A percentile compares a stretch with the other conserved stretches of the same genome.
Evolutionary conservation across 2,329 filamentous ascomycete species (phyloP).

Genomic region (Cladophialophora yegresii): DNA sequence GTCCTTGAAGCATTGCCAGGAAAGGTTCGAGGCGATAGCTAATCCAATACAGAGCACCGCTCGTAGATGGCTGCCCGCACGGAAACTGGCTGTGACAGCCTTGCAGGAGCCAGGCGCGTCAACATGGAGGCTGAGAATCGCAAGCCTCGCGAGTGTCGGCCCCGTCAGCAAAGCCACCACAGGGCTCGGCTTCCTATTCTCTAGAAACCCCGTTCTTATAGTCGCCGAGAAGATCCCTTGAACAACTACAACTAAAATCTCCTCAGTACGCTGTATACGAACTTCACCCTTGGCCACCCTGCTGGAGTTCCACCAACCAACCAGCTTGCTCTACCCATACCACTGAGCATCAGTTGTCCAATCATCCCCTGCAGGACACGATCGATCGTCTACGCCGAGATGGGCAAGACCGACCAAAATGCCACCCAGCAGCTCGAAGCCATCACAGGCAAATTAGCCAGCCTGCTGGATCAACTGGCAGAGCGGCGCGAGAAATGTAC

Average conservation of each 20-base stretch:
- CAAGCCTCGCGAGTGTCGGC: neutral
- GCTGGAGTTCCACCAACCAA: neutral
- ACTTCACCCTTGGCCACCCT: neutral
- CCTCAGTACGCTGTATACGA: neutral
- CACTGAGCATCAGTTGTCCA: neutral
- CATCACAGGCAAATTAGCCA: slow-evolving; percentile 4
- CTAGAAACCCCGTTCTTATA: neutral
- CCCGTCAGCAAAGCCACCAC: slow-evolving; percentile 11
- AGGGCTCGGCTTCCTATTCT: neutral
- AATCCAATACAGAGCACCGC: neutral
- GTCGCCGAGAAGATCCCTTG: neutral
- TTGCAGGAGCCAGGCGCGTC: neutral
- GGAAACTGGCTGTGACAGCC: too few species aligned
- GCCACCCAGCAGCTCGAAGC: slow-evolving; percentile 3
- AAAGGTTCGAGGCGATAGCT: neutral
- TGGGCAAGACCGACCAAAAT: neutral
- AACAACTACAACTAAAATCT: neutral
- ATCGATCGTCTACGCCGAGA: neutral
- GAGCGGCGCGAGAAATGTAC: slow-evolving; percentile 5
- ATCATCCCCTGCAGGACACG: too few species aligned
- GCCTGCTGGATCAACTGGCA: slow-evolving; percentile 1
- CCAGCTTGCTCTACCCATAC: neutral
- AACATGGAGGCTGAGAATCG: neutral
- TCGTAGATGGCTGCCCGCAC: neutral
- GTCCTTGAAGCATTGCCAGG: neutral